Percentiles rank a stretch among this genome's conserved stretches.
Evolutionary conservation across 2,329 filamentous ascomycete genomes (phyloP).

Genomic region (Penicillium capsulatum): DNA sequence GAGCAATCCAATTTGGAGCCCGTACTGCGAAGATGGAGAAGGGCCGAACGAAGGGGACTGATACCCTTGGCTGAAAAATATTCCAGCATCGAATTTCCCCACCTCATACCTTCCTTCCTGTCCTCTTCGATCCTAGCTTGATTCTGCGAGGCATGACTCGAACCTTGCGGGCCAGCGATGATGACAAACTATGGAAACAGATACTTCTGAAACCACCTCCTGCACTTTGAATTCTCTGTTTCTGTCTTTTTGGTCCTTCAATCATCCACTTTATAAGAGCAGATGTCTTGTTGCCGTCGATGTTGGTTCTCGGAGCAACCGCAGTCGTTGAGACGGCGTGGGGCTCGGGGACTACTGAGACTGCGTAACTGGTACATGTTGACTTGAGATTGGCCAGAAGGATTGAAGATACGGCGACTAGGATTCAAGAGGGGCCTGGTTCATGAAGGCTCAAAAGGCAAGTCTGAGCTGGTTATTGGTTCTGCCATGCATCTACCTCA

Average conservation of each 20-base stretch:
- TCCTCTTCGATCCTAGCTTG: too few species aligned
- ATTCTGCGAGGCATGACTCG: too few species aligned
- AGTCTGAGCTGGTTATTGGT: constrained; percentile 27
- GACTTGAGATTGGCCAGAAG: not conserved
- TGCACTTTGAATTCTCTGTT: not conserved
- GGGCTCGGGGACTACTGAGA: constrained; percentile 8
- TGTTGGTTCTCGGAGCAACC: constrained; percentile 17
- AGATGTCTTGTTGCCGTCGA: not conserved
- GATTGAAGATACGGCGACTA: not conserved
- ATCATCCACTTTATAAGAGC: constrained; percentile 2
- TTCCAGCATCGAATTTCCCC: not conserved
- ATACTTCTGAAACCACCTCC: constrained; percentile 40
- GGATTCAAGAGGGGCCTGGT: constrained; percentile 12
- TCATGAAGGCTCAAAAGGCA: constrained; percentile 28
- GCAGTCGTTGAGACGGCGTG: constrained; percentile 21
- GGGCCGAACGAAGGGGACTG: constrained; percentile 63
- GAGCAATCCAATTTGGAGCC: constrained; percentile 82
- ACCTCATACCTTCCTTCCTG: not conserved
- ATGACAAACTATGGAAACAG: constrained; percentile 40
- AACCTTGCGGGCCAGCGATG: constrained; percentile 27
- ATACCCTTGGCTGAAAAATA: constrained; percentile 39
- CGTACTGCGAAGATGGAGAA: constrained; percentile 77
- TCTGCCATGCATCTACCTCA: not conserved
- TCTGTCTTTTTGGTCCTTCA: not conserved
- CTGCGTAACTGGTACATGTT: not conserved